Evolutionary conservation across 2,329 filamentous ascomycete species (phyloP), one percentile per base, ranked within the genome.

Genomic region (Colletotrichum brevisporum): DNA sequence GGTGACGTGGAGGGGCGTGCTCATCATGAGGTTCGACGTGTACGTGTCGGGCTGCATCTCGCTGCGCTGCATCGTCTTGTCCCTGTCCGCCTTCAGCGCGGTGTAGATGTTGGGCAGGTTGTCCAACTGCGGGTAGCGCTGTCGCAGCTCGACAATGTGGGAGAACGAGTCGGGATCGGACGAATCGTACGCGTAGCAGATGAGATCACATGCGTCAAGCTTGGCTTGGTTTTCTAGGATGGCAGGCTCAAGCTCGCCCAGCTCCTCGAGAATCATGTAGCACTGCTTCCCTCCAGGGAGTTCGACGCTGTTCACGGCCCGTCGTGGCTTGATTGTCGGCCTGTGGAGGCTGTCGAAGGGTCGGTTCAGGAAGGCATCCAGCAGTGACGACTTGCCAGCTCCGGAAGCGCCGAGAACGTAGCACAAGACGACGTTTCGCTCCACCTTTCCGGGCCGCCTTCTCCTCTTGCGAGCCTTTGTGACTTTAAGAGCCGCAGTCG

Each of bases 151-250:
- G 45, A 95, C 92, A 61, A 99, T 94, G 76, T 98, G 95, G 1
- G 92, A 90, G 79, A 99, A 99, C 4, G 94, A 97, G 79, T 98
- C 95, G 0, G 96, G 95, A 71, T 99, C 95, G 1, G 94, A 97
- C 2, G 95, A 98, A 82, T 99, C 96, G 81, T 98, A 99, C 0
- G 94, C 91, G 81, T 97, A 98, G 81, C 95, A 97, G 53, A 99
- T 88, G 26, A 99, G 87, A 79, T 99, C 96, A 80, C 95, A 98
- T 6, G 94, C 91, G 75, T 97, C 94, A 15, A 99, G 86, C 80
- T 97, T 97, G 52, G 90, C 89, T 76, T 91, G 90, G 77, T 99
- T 99, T 65, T 98, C 96, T 3, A 99, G 85, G 63, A 98, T 94
- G 13, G 96, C 96, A 0, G 94, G 92, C 79, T 98, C 96, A n/a